A percentile compares a stretch with the other conserved stretches of the same genome.
Evolutionary conservation across 2,329 filamentous ascomycete species (phyloP).

Genomic region (Monosporascus sp.): DNA sequence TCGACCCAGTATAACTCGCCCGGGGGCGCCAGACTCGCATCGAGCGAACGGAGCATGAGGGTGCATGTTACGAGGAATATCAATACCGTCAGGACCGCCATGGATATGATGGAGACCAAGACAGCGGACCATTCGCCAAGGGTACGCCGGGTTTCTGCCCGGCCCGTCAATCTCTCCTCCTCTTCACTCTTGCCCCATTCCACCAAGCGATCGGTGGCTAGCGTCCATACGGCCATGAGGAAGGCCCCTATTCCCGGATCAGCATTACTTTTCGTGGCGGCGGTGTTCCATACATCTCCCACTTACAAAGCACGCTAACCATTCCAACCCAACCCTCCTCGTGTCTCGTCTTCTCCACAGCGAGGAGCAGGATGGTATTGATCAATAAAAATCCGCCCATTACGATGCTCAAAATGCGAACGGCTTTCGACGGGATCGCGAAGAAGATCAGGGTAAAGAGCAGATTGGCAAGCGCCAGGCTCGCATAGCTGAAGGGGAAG

Average conservation of each 20-base stretch:
- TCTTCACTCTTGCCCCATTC: slow-evolving; percentile 90
- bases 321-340: slow-evolving; percentile 94
- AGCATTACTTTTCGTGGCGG: slow-evolving; percentile 6
- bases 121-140: slow-evolving; percentile 81
- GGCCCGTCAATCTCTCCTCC: slow-evolving; percentile 85
- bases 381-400: slow-evolving; percentile 63
- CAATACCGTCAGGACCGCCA: slow-evolving; percentile 63
- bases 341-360: slow-evolving; percentile 66
- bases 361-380: slow-evolving; percentile 73
- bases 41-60: slow-evolving; percentile 72
- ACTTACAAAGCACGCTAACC: slow-evolving; percentile 64
- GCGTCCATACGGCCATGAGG: slow-evolving; percentile 71
- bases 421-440: slow-evolving; percentile 70
- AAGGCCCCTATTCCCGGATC: slow-evolving; percentile 52
- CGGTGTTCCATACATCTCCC: background rate
- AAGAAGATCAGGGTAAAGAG: slow-evolving; percentile 82
- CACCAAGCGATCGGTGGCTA: slow-evolving; percentile 75
- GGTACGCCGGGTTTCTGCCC: slow-evolving; percentile 77
- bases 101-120: slow-evolving; percentile 64
- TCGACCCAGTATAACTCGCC: slow-evolving; percentile 79
- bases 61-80: slow-evolving; percentile 72
- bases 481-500: slow-evolving; percentile 80
- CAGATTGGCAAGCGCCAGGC: slow-evolving; percentile 69
- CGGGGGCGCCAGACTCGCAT: slow-evolving; percentile 66
- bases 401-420: slow-evolving; percentile 66